These are phyloP conservation scores for Aspergillus sp. DNA, from an alignment of 2,329 filamentous ascomycete genomes.

Conservation along the genomic window DNA sequence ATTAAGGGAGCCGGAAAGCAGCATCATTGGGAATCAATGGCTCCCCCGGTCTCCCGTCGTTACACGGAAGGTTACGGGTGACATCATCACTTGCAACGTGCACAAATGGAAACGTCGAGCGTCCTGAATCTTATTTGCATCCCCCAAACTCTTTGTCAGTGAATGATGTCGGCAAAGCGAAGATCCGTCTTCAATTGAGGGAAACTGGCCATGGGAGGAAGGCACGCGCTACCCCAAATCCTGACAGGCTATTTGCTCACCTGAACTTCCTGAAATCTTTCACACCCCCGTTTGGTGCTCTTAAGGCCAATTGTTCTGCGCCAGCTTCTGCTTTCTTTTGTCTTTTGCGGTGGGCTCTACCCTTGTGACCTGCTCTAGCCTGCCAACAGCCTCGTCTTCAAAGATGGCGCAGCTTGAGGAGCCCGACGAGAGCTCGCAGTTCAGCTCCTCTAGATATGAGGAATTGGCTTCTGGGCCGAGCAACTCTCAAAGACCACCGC, in stretches of 20 bases:
- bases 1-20: not conserved
- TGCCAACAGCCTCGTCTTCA: not conserved
- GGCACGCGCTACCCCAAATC: not conserved
- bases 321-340: too few relatives aligned
- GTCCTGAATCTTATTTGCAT: not conserved
- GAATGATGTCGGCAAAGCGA: not conserved
- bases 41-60: not conserved
- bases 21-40: not conserved
- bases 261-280: not conserved
- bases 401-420: constrained; percentile 17
- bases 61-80: not conserved
- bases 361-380: not conserved
- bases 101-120: not conserved
- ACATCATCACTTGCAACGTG: not conserved
- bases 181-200: not conserved
- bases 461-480: constrained; percentile 11
- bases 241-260: not conserved
- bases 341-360: not conserved
- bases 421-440: constrained; percentile 8
- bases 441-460: constrained; percentile 20
- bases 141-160: not conserved
- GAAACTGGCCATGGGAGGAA: not conserved
- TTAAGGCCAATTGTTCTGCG: not conserved
- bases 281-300: not conserved
- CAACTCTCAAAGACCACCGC: constrained; percentile 21